Evolutionary conservation across 1,284 basidiomycete genomes (phyloP).

Genomic region (Peniophora sp.): DNA sequence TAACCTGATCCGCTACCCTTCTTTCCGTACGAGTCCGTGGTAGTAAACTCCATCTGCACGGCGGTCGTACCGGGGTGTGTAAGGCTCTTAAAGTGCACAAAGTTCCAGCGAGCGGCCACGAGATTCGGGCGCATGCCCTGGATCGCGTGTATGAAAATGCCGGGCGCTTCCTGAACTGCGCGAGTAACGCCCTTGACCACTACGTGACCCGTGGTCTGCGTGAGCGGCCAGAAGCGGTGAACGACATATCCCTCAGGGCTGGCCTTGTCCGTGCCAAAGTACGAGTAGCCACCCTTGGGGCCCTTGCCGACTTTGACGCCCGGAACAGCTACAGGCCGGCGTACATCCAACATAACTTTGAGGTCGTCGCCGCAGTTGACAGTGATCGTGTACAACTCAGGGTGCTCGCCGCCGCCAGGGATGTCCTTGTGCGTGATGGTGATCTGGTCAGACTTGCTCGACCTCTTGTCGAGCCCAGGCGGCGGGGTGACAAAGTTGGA

Average conservation of each 20-base stretch:
- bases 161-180: slow-evolving; percentile 62
- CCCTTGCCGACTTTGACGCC: slow-evolving; percentile 94
- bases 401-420: slow-evolving; percentile 49
- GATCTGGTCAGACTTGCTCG: slow-evolving; percentile 87
- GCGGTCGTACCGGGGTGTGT: slow-evolving; percentile 74
- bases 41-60: slow-evolving; percentile 96
- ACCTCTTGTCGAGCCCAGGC: slow-evolving; percentile 76
- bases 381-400: slow-evolving; percentile 74
- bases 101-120: slow-evolving; percentile 94
- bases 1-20: slow-evolving; percentile 72
- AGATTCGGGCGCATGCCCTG: slow-evolving; percentile 98
- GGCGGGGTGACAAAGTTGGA: slow-evolving; percentile 76
- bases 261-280: slow-evolving; percentile 74
- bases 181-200: slow-evolving; percentile 66
- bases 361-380: slow-evolving; percentile 79
- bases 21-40: slow-evolving; percentile 68
- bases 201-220: slow-evolving; percentile 62
- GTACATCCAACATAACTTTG: slow-evolving; percentile 72
- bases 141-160: slow-evolving; percentile 94
- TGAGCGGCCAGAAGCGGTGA: slow-evolving; percentile 88
- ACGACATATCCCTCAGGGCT: slow-evolving; percentile 85
- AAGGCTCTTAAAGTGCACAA: slow-evolving; percentile 80
- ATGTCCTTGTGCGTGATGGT: slow-evolving; percentile 67
- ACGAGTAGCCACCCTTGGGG: slow-evolving; percentile 82
- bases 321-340: slow-evolving; percentile 60